These are phyloP conservation scores for Aspergillus neotritici DNA, from an alignment of 2,329 filamentous ascomycete species.

Conservation along the genomic window DNA sequence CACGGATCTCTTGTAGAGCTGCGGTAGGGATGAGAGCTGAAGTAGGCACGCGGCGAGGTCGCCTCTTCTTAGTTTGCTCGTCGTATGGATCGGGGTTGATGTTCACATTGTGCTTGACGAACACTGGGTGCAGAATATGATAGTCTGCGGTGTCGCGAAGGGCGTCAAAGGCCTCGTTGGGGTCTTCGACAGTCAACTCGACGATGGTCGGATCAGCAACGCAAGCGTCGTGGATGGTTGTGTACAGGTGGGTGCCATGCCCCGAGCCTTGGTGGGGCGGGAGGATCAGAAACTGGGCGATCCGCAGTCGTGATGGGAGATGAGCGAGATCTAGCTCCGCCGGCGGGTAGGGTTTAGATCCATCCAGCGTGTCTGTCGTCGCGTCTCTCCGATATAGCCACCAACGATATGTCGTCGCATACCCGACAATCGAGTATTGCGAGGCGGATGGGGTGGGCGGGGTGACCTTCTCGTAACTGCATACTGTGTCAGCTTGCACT, in stretches of 20 bases:
- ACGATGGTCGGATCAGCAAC: conserved; percentile 62
- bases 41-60: conserved; percentile 42
- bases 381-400: conserved; percentile 51
- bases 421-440: conserved; percentile 79
- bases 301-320: conserved; percentile 70
- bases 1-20: conserved; percentile 46
- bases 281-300: conserved; percentile 89
- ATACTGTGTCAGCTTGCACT: conserved; percentile 13
- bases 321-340: conserved; percentile 48
- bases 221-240: conserved; percentile 66
- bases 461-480: conserved; percentile 51
- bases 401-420: conserved; percentile 84
- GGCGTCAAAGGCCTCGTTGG: conserved; percentile 65
- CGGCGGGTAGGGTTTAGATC: conserved; percentile 31
- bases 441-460: conserved; percentile 44
- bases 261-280: conserved; percentile 79
- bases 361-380: conserved; percentile 27
- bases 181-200: conserved; percentile 91
- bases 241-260: conserved; percentile 75
- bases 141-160: conserved; percentile 60
- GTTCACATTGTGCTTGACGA: conserved; percentile 43
- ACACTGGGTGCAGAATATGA: conserved; percentile 48
- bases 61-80: conserved; percentile 29
- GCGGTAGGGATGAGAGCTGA: conserved; percentile 50
- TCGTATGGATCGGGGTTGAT: conserved; percentile 43